These are phyloP conservation scores for Simmondsia chinensis DNA, from an alignment of 148 eudicot genomes.

Conservation along the genomic window DNA sequence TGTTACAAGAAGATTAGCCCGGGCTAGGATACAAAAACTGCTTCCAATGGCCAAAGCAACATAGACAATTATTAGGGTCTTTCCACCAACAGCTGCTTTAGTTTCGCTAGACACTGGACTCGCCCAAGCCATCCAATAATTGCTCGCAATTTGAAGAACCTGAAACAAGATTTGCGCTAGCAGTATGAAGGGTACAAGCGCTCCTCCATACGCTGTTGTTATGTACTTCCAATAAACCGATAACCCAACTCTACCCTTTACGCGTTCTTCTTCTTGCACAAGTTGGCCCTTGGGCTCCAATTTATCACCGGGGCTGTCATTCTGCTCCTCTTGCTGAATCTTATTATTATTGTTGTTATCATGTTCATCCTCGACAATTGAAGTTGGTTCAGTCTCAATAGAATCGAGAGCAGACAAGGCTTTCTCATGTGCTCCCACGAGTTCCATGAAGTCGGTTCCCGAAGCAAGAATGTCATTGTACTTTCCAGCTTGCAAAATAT, in stretches of 20 bases:
- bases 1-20: conserved; percentile 15
- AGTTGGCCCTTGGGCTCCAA: conserved; percentile 20
- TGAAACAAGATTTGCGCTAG: conserved; percentile 22
- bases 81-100: conserved; percentile 8
- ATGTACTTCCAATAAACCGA: conserved; percentile 33
- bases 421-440: conserved; percentile 38
- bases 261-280: conserved; percentile 39
- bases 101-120: conserved; percentile 27
- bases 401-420: conserved; percentile 28
- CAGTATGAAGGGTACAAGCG: conserved; percentile 32
- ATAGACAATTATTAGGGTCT: conserved; percentile 22
- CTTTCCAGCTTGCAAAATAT: conserved; percentile 39
- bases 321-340: conserved; percentile 3
- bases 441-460: conserved; percentile 35
- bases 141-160: conserved; percentile 31
- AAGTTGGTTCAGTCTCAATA: background rate
- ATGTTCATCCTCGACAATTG: background rate
- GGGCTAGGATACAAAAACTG: conserved; percentile 17
- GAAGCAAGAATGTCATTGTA: conserved; percentile 34
- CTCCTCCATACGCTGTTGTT: conserved; percentile 34
- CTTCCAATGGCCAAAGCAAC: conserved; percentile 25
- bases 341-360: background rate
- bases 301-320: background rate
- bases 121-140: conserved; percentile 49
- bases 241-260: conserved; percentile 32